Percentiles rank a stretch among this genome's conserved stretches.
Conservation (phyloP, 176 grass and related monocot genomes). For the Melocanna baccifera region DNA sequence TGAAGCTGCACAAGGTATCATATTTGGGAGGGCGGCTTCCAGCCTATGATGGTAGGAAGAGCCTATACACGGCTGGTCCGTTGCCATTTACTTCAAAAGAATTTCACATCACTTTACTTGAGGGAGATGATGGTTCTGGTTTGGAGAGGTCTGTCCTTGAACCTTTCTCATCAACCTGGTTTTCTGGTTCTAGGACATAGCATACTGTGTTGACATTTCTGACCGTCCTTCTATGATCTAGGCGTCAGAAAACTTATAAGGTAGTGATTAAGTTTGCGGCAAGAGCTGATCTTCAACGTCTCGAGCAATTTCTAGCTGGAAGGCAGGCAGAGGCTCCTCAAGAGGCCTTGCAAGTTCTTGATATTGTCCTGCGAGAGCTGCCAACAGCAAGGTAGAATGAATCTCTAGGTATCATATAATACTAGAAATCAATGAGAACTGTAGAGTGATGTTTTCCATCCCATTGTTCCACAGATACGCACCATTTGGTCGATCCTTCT, state of each 20-base stretch:
- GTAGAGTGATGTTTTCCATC: no score
- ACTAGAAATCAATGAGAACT: no score
- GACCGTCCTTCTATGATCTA: not conserved
- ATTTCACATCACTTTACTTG: slow-evolving; percentile 59
- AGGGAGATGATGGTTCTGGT: slow-evolving; percentile 65
- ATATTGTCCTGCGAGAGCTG: slow-evolving; percentile 80
- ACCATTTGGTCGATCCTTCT: slow-evolving; percentile 66
- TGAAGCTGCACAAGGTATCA: slow-evolving; percentile 51
- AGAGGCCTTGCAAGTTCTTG: slow-evolving; percentile 85
- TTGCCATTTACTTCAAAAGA: slow-evolving; percentile 66
- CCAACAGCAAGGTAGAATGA: slow-evolving; percentile 52
- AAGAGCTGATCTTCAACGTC: slow-evolving; percentile 55
- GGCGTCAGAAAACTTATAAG: slow-evolving; percentile 57
- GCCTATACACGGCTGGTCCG: slow-evolving; percentile 74
- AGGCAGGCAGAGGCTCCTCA: slow-evolving; percentile 67
- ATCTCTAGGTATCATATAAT: no score
- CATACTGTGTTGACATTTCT: no score
- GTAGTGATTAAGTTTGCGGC: slow-evolving; percentile 81
- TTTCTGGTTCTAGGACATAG: no score
- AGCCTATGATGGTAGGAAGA: slow-evolving; percentile 84
- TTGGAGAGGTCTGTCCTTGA: slow-evolving; percentile 45
- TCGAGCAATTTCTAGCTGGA: slow-evolving; percentile 66
- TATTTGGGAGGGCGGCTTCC: slow-evolving; percentile 80
- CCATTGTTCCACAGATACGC: slow-evolving; percentile 40
- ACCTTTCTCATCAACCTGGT: not conserved